A percentile compares a stretch with the other conserved stretches of the same genome.
Evolutionary conservation across 345 rosid species (phyloP).

Genomic region (Odontarrhena argentea): DNA sequence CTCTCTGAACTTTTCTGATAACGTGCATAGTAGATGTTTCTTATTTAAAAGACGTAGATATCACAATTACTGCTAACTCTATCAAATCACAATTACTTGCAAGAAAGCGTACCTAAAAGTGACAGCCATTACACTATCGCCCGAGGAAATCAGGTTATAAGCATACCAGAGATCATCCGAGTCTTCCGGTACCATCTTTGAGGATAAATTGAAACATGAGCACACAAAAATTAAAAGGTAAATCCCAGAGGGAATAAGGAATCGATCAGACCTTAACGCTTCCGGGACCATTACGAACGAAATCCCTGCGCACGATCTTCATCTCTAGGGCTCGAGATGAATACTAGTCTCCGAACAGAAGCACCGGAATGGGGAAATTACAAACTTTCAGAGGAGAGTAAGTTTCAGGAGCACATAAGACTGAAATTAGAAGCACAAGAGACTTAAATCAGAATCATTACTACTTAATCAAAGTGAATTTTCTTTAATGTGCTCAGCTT

Average conservation of each 20-base stretch:
- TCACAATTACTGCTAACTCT: no score
- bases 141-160: slow-evolving; percentile 74
- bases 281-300: slow-evolving; percentile 68
- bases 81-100: no score
- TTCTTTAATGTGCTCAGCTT: no score
- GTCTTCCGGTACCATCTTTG: slow-evolving; percentile 70
- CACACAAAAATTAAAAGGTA: background rate
- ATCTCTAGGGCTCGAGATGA: slow-evolving; percentile 34
- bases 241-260: background rate
- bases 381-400: no score
- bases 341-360: no score
- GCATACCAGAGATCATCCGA: slow-evolving; percentile 92
- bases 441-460: no score
- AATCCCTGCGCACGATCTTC: slow-evolving; percentile 61
- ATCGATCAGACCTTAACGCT: slow-evolving; percentile 68
- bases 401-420: no score
- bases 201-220: no score
- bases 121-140: slow-evolving; percentile 81
- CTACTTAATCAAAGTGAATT: no score
- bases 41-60: no score
- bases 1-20: slow-evolving; percentile 80
- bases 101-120: slow-evolving; percentile 66
- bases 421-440: no score
- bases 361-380: no score
- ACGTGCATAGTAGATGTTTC: background rate